Conservation (phyloP, 2,329 filamentous ascomycete species). For the Amesomyces nigricolor region DNA sequence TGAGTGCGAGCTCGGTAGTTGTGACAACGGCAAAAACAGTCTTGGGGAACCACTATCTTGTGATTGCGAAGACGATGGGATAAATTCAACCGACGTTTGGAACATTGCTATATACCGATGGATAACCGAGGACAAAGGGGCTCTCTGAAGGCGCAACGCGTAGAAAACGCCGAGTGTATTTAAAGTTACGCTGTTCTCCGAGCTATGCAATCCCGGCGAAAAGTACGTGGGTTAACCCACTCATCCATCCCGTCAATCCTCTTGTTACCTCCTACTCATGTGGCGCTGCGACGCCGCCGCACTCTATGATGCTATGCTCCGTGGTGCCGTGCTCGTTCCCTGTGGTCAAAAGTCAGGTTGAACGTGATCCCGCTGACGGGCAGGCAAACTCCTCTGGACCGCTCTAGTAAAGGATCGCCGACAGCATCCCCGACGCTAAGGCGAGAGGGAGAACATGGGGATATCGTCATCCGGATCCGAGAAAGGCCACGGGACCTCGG, state of each 20-base stretch:
- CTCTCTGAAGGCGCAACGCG: too few species aligned
- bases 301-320: not conserved
- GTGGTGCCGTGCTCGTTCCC: not conserved
- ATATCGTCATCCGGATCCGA: not conserved
- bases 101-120: not conserved
- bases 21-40: not conserved
- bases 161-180: too few species aligned
- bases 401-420: not conserved
- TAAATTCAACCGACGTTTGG: not conserved
- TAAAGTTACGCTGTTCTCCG: too few species aligned
- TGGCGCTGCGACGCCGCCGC: too few species aligned
- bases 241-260: not conserved
- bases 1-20: not conserved
- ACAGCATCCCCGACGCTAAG: not conserved
- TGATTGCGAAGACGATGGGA: not conserved
- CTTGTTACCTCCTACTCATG: too few species aligned
- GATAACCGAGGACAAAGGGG: too few species aligned
- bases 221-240: not conserved
- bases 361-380: not conserved
- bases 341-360: not conserved
- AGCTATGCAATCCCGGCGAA: not conserved
- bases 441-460: not conserved
- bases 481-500: not conserved
- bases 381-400: not conserved
- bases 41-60: not conserved